Base-by-base conservation (phyloP, 2,329 filamentous ascomycete genomes). In the Monilinia aucupariae region DNA sequence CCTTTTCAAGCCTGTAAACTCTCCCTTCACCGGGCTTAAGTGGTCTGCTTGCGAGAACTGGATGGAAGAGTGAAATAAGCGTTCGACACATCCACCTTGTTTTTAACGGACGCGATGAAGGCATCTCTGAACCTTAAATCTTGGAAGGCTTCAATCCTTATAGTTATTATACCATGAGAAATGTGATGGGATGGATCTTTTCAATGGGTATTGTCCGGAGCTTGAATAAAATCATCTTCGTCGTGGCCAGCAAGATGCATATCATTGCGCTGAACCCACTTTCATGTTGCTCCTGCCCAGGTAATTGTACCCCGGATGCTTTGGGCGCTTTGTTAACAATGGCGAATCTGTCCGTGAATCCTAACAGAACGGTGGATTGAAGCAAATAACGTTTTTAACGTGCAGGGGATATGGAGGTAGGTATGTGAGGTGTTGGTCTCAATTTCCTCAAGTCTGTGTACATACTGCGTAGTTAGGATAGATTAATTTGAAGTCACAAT, bases 1-100 rank as follows among this genome's bases (percentile, higher is more conserved):
- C 78, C 82, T 79, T 76, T 78, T 79, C 82, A 80, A 81, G 80
- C 82, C 80, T 80, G 79, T 80, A 82, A 85, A 90, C 91, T 93
- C 92, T 97, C 89, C 88, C 86, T 85, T 85, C 79, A 83, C 79
- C 80, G 86, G 90, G 92, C 92, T 90, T 76, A 91, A 97, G 94
- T 83, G 93, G 91, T 88, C 82, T 82, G 83, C 78, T 79, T 83
- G 85, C 77, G 78, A 78, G 80, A 80, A 81, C 78, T 78, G 81
- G 79, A 78, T 78, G 85, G 84, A 79, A 89, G 85, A 81, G 85
- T 99, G 94, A 97, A 87, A 92, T 92, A 84, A 88, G 94, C 92
- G 94, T 97, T 90, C 92, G 93, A 91, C 94, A 97, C 93, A 96
- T 83, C 79, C 76, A 87, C 89, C 93, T 97, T 97, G 92, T 97